Evolutionary conservation across 2,329 filamentous ascomycete genomes (phyloP), one percentile per base, ranked within the genome.

Genomic region (Colletotrichum agaves): DNA sequence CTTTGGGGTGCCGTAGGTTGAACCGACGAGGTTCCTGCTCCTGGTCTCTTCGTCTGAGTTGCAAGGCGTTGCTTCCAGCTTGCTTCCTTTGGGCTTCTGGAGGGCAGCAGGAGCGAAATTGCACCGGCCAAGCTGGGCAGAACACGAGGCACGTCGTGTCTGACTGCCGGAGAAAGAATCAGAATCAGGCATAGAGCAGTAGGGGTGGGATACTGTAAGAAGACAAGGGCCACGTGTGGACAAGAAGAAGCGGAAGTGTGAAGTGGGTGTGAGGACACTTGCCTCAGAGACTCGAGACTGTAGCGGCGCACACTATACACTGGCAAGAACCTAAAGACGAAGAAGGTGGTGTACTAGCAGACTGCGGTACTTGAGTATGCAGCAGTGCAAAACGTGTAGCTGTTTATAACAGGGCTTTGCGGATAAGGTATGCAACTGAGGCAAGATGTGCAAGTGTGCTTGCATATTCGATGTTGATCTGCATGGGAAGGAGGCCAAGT

Each of bases 181-280:
- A 67, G 55, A 59, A 67, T 67, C 56, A 33, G 64, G 64, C 21
- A 67, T 64, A 67, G 64, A 19, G 47, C 64, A 67, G 52, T n/a
- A 39, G 27, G 64, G 61, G 53, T 59, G 39, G 35, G 13, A 17
- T 11, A 41, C 61, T 46, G 17, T 37, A 64, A 67, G 35, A 11
- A 39, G 61, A 47, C 61, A 67, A 64, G 61, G 53, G 47, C 61
- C 46, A 57, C 33, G 60, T 46, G 21, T 43, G 58, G 58, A 31
- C 12, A 33, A 50, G 33, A 55, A 44, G 43, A 47, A 62, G 56
- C 31, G 35, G 50, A 35, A 37, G 23, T 5, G 31, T 27, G 17
- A 49, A 41, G 61, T 41, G 44, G 27, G 53, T 39, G 56, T 27
- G 41, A 39, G 43, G 15, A 27, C 17, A 27, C 27, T 27, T 27